Evolutionary conservation across 2,329 filamentous ascomycete genomes (phyloP).

Genomic region (Fusarium sp.): DNA sequence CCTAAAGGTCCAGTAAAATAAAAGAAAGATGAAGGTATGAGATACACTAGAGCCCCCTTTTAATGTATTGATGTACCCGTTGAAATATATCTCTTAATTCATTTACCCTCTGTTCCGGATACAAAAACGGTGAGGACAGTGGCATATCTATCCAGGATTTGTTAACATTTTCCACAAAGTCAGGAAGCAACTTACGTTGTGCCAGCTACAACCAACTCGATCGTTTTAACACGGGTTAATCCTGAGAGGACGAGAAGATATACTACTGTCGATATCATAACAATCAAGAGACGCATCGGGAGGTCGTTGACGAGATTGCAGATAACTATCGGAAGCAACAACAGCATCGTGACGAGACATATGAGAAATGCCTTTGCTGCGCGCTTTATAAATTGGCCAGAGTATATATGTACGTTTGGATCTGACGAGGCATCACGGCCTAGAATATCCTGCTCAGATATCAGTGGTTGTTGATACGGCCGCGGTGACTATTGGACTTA

Average conservation of each 20-base stretch:
- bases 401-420: constrained; percentile 2
- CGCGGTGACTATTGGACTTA: background rate
- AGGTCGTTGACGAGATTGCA: background rate
- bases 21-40: no score
- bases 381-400: background rate
- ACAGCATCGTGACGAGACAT: background rate
- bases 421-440: background rate
- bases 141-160: background rate
- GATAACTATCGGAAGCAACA: constrained; percentile 4
- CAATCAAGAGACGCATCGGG: background rate
- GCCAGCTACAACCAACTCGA: background rate
- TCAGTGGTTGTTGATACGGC: accelerated
- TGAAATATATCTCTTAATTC: no score
- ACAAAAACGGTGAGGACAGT: constrained; percentile 16
- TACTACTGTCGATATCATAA: constrained; percentile 3
- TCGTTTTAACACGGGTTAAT: background rate
- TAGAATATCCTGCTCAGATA: background rate
- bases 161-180: accelerated
- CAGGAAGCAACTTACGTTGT: background rate
- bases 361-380: background rate
- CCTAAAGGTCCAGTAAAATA: no score
- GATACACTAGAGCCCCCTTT: no score
- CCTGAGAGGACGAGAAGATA: constrained; percentile 1
- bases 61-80: no score
- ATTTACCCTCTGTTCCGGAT: background rate